These are phyloP conservation scores for Yamadazyma atlantica DNA, from an alignment of 1,139 yeast species.

Conservation along the genomic window DNA sequence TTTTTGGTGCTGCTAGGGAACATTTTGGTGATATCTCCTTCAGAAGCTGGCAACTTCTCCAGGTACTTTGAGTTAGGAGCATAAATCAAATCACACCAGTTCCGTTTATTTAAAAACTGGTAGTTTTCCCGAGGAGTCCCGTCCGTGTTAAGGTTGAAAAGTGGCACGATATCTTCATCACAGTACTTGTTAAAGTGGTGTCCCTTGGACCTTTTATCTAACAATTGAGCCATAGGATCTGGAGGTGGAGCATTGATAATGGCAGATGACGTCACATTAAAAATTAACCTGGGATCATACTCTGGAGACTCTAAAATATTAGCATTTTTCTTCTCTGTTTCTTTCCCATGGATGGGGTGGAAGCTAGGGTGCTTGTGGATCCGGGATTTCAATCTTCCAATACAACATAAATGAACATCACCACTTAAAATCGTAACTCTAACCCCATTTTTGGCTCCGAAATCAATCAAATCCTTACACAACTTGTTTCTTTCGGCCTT, in stretches of 20 bases:
- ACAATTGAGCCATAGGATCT: slow-evolving; percentile 70
- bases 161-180: slow-evolving; percentile 77
- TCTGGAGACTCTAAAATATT: slow-evolving; percentile 53
- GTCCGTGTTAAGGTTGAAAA: slow-evolving; percentile 64
- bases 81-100: slow-evolving; percentile 58
- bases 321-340: slow-evolving; percentile 34
- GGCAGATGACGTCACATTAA: slow-evolving; percentile 86
- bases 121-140: slow-evolving; percentile 53
- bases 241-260: slow-evolving; percentile 94
- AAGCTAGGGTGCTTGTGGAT: slow-evolving; percentile 46
- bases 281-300: slow-evolving; percentile 71
- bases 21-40: slow-evolving; percentile 13
- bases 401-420: slow-evolving; percentile 86
- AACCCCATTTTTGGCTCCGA: slow-evolving; percentile 63
- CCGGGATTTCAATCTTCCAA: slow-evolving; percentile 73
- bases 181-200: slow-evolving; percentile 66
- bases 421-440: slow-evolving; percentile 86
- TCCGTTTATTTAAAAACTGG: slow-evolving; percentile 73
- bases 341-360: slow-evolving; percentile 22
- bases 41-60: slow-evolving; percentile 4
- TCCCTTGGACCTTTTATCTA: slow-evolving; percentile 61
- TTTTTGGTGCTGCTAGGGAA: slow-evolving; percentile 31
- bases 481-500: slow-evolving; percentile 72
- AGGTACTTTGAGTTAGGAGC: slow-evolving; percentile 37
- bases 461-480: slow-evolving; percentile 54